These are phyloP conservation scores for Eimeria maxima DNA, from an alignment of 169 alveolate species.

Conservation along the genomic window DNA sequence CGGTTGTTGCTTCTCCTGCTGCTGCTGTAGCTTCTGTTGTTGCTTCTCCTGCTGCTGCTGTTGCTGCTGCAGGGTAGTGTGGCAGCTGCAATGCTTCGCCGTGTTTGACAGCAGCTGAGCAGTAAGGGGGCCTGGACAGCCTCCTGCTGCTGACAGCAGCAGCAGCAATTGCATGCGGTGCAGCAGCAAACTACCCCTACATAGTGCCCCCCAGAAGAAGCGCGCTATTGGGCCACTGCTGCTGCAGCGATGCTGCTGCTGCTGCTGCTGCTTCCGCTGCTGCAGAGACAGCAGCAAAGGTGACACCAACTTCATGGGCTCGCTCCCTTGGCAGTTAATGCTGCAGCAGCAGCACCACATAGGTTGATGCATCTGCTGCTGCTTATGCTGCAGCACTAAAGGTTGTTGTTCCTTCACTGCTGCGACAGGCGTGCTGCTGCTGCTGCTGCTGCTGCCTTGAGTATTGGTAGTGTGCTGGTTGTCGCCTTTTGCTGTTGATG, in stretches of 20 bases:
- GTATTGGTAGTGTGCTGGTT: background rate
- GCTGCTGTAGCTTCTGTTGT: background rate
- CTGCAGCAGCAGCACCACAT: constrained; percentile 58
- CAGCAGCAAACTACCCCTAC: background rate
- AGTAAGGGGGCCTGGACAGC: background rate
- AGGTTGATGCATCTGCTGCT: background rate
- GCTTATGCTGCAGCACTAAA: constrained; percentile 10
- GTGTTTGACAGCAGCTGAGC: constrained; percentile 23
- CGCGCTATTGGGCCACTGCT: background rate
- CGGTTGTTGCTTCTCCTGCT: constrained; percentile 25
- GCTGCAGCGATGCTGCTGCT: constrained; percentile 39
- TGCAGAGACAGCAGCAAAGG: constrained; percentile 25
- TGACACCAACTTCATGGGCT: background rate
- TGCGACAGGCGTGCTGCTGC: background rate
- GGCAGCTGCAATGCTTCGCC: constrained; percentile 23
- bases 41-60: constrained; percentile 47
- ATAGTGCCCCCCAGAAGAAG: background rate
- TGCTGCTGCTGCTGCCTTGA: background rate
- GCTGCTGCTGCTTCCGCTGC: constrained; percentile 59
- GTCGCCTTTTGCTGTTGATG: background rate
- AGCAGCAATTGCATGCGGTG: constrained; percentile 15
- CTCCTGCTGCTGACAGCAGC: constrained; percentile 43
- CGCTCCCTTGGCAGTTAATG: background rate
- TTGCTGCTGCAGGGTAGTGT: constrained; percentile 8
- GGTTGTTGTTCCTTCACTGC: background rate